Evolutionary conservation across 2,329 filamentous ascomycete species (phyloP).

Genomic region (Neodidymelliopsis sp.): DNA sequence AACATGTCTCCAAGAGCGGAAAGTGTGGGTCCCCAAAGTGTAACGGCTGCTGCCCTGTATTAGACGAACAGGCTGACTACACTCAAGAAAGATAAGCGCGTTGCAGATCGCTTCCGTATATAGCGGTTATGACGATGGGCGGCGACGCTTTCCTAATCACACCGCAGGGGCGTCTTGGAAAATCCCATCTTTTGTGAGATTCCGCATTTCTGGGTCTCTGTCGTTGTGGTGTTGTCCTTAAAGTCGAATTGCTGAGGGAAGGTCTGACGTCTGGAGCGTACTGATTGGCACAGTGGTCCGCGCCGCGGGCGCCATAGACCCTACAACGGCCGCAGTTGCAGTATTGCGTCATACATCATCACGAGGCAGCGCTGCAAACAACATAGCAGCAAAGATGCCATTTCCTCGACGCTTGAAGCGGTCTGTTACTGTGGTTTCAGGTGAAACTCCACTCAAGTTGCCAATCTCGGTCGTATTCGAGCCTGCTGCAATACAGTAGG

Average conservation of each 20-base stretch:
- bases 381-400: not conserved
- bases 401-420: not conserved
- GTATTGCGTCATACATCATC: conserved; percentile 7
- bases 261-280: conserved; percentile 12
- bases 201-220: conserved; percentile 23
- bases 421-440: not conserved
- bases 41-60: conserved; percentile 33
- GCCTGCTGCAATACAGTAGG: not conserved
- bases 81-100: not conserved
- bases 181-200: conserved; percentile 10
- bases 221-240: conserved; percentile 5
- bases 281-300: not conserved
- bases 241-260: conserved; percentile 2
- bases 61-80: conserved; percentile 10
- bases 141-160: conserved; percentile 7
- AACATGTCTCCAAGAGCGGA: conserved; percentile 13
- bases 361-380: not conserved
- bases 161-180: conserved; percentile 18
- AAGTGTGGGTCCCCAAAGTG: conserved; percentile 17
- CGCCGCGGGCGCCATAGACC: not conserved
- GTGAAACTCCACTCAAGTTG: not conserved
- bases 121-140: conserved; percentile 25
- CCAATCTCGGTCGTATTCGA: conserved; percentile 3
- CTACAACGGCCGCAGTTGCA: too few species aligned
- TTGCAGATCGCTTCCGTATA: conserved; percentile 15